These are phyloP conservation scores for Fraxinus albicans DNA, from an alignment of 305 asterid genomes.

Conservation along the genomic window DNA sequence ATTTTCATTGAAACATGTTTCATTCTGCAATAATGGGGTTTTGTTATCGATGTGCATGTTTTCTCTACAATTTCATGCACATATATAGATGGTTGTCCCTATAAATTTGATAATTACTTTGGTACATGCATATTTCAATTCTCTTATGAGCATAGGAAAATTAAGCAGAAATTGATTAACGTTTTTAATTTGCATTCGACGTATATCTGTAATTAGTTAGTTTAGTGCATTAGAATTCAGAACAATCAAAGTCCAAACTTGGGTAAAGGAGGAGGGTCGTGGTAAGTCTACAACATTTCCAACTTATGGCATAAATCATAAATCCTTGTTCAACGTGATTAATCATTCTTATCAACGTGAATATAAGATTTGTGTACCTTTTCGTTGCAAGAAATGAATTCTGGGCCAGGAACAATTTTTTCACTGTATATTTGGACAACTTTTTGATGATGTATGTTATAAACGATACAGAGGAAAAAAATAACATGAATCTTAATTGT, in stretches of 20 bases:
- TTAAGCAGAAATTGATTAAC: not conserved
- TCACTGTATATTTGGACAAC: not conserved
- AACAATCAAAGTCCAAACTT: not conserved
- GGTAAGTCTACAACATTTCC: not conserved
- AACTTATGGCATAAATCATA: not conserved
- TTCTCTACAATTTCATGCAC: constrained; percentile 1
- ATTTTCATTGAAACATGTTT: not conserved
- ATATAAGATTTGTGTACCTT: not conserved
- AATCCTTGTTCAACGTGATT: not conserved
- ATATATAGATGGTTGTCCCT: not conserved
- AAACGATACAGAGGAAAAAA: not conserved
- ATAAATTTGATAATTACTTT: not conserved
- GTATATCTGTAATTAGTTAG: not conserved
- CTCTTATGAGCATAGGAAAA: not conserved
- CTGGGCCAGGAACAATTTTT: not conserved
- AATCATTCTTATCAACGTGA: not conserved
- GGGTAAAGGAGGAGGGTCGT: not conserved
- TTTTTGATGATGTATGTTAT: not conserved
- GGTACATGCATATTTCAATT: not conserved
- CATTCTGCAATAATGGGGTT: not conserved
- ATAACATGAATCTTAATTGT: not conserved
- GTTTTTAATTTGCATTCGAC: not conserved
- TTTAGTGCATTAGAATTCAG: not conserved
- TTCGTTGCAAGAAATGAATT: not conserved
- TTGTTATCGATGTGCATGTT: not conserved